Evolutionary conservation across 148 eudicot species (phyloP).

Genomic region (Oxyria digyna): DNA sequence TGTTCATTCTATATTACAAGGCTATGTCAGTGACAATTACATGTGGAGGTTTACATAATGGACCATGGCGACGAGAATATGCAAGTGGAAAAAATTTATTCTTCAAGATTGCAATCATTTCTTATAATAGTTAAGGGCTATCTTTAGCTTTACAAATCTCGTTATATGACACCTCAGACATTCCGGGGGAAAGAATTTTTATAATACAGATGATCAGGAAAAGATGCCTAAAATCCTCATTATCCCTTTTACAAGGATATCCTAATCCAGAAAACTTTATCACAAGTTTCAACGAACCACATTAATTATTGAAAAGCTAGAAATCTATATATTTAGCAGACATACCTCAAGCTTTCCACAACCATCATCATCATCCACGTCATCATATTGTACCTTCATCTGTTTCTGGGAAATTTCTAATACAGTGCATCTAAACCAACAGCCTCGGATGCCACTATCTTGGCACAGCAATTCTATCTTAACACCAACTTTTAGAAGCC

Average conservation of each 20-base stretch:
- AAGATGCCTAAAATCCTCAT: neutral
- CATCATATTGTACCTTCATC: conserved; percentile 66
- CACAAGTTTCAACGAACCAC: neutral
- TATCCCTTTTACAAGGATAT: neutral
- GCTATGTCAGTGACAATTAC: neutral
- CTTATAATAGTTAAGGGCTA: too few species aligned
- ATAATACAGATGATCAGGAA: neutral
- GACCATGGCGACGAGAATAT: neutral
- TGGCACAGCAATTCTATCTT: conserved; percentile 75
- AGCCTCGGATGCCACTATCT: conserved; percentile 93
- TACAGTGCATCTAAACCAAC: conserved; percentile 90
- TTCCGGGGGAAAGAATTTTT: neutral
- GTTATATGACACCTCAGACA: neutral
- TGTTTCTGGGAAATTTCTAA: conserved; percentile 48
- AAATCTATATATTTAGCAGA: neutral
- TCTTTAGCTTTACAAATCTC: neutral
- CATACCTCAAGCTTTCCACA: conserved; percentile 74
- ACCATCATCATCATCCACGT: conserved; percentile 73
- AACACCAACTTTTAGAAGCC: conserved; percentile 38
- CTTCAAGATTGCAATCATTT: neutral
- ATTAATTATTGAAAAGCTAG: too few species aligned
- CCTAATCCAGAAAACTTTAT: neutral
- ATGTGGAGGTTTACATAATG: neutral
- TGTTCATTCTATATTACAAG: neutral
- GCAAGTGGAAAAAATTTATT: neutral